phyloP scores from a whole-genome alignment of 1,139 yeast genomes.

The Candida pseudoviswanathii region DNA sequence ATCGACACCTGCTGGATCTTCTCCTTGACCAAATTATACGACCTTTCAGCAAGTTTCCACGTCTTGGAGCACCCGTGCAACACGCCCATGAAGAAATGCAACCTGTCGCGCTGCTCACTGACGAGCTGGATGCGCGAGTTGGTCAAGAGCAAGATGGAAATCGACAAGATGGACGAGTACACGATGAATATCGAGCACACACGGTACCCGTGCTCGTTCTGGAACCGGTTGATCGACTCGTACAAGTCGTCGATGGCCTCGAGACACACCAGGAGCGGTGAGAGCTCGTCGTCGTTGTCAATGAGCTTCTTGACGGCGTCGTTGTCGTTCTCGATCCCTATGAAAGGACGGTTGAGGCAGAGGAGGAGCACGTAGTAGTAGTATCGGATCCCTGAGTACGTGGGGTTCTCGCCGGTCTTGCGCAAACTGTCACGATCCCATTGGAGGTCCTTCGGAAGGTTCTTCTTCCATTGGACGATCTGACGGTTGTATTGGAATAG shows the following conservation, averaged over 20 bases:
- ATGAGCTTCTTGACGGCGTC: too few relatives aligned
- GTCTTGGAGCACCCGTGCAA: conserved; percentile 44
- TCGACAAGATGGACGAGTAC: conserved; percentile 49
- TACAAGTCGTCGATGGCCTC: conserved; percentile 47
- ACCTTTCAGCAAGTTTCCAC: conserved; percentile 53
- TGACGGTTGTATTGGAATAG: conserved; percentile 48
- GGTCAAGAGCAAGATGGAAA: conserved; percentile 46
- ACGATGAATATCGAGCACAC: conserved; percentile 50
- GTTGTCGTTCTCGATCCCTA: conserved; percentile 28
- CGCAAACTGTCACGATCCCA: conserved; percentile 50
- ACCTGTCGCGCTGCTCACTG: conserved; percentile 27
- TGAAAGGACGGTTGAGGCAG: conserved; percentile 62
- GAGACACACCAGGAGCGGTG: conserved; percentile 37
- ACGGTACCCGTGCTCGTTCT: conserved; percentile 41
- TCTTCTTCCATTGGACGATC: conserved; percentile 52
- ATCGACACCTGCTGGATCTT: conserved; percentile 28
- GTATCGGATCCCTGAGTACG: conserved; percentile 54
- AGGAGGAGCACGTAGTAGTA: conserved; percentile 59
- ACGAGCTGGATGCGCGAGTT: conserved; percentile 30
- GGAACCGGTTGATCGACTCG: conserved; percentile 38
- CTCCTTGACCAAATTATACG: conserved; percentile 42
- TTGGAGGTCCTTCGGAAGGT: conserved; percentile 49
- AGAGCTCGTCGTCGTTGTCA: conserved; percentile 17
- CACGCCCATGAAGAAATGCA: conserved; percentile 39
- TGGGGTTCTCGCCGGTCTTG: conserved; percentile 51